Base-by-base conservation (phyloP, 495 filamentous ascomycete species). In the Talaromyces liani region DNA sequence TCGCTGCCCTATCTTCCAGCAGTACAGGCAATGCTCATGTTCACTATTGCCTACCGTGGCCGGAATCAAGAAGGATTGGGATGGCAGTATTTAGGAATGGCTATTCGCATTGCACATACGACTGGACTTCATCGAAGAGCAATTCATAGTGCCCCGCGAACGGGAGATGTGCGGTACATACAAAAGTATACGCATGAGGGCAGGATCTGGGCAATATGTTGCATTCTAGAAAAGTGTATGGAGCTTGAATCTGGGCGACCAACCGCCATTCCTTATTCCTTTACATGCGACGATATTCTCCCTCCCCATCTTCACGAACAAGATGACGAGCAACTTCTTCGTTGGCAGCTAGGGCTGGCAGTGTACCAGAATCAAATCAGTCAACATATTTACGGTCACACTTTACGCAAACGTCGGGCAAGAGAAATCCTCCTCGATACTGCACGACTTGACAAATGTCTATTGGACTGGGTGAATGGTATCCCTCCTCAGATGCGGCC, bases 101-200 rank as follows among this genome's bases (percentile, higher is more conserved):
- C 67, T 22, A 68, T 68, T 31, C 51, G 67, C 20, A 41, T 68
- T 29, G 67, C 67, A 4, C 64, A 66, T 47, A 64, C 67, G 12
- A 62, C 58, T 6, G 67, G 65, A 5, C 45, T 67, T 6, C 66
- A 69, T 34, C 27, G 55, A 12, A 58, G 57, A 59, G 57, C 57
- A n/a, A 31, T 31, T 3, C 18, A 59, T 39, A 59, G 57, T 39
- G 57, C 57, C 20, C 57, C 57, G 2, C 57, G 29, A 5, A 22
- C 29, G 6, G 16, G 33, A 8, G 33, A 59, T 39, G 3, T 39
- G 27, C 31, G 36, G 3, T 14, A 20, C 29, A 59, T 39, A 20
- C 57, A 34, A n/a, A 39, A 59, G 33, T 59, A 59, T 39, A 39
- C 14, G 12, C 33, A 59, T 20, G 57, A 59, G 20, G 57, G 29